A percentile compares a stretch with the other conserved stretches of the same genome.
Evolutionary conservation across 1,284 basidiomycete species (phyloP).

Genomic region (Boletus smithii): DNA sequence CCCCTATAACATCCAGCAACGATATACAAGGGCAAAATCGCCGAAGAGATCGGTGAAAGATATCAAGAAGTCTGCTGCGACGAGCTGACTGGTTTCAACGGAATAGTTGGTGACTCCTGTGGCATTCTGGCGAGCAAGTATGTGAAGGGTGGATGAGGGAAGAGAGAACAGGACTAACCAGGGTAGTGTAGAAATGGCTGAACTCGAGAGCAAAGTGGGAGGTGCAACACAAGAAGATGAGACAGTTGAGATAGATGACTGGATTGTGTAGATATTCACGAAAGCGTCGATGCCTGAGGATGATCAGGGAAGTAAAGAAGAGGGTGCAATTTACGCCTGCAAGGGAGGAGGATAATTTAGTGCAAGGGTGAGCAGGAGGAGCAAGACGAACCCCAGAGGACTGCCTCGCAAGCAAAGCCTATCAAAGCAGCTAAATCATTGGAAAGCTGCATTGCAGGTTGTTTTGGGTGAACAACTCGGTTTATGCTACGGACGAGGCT

Average conservation of each 20-base stretch:
- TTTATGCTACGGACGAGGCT: too few relatives aligned
- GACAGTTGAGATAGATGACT: slow-evolving; percentile 26
- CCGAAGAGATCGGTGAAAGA: slow-evolving; percentile 39
- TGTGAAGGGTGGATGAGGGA: slow-evolving; percentile 1
- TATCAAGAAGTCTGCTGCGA: slow-evolving; percentile 34
- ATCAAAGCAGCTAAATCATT: slow-evolving; percentile 33
- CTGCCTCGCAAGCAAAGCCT: slow-evolving; percentile 35
- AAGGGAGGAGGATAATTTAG: not conserved
- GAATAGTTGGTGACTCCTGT: slow-evolving; percentile 28
- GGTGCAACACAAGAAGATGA: slow-evolving; percentile 37
- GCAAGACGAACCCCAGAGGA: slow-evolving; percentile 29
- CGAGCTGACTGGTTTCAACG: slow-evolving; percentile 31
- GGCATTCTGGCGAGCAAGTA: slow-evolving; percentile 10
- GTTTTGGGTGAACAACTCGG: too few relatives aligned
- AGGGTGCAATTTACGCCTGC: slow-evolving; percentile 28
- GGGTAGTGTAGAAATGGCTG: slow-evolving; percentile 34
- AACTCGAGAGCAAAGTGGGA: slow-evolving; percentile 39
- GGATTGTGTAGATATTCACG: slow-evolving; percentile 17
- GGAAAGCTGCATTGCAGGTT: slow-evolving; percentile 18
- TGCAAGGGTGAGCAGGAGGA: slow-evolving; percentile 2
- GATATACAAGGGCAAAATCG: slow-evolving; percentile 38
- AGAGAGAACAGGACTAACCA: slow-evolving; percentile 24
- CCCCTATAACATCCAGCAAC: slow-evolving; percentile 40
- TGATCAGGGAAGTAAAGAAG: slow-evolving; percentile 26
- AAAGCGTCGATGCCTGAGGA: slow-evolving; percentile 18